Evolutionary conservation across 2,329 filamentous ascomycete species (phyloP), one percentile per base, ranked within the genome.

Genomic region (Aspergillus melleus): DNA sequence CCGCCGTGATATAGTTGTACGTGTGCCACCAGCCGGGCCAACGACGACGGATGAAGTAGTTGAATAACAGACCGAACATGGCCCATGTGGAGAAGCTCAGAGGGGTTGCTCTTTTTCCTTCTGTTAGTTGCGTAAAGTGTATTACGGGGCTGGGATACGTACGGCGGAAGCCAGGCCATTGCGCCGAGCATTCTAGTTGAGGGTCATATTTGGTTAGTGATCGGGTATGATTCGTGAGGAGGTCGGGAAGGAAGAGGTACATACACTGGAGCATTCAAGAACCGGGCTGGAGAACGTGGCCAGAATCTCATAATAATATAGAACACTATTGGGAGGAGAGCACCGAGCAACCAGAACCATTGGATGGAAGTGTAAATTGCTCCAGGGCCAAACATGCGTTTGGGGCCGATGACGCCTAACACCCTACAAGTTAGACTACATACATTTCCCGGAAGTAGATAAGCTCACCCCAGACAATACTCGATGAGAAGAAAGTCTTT

Each of bases 1-100:
- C 89, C 20, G 88, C 90, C 0, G 88, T 86, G 69, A 91, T 82
- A 72, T 91, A 92, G 77, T 91, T 91, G 78, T 90, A 91, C 72
- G 88, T 86, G 72, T 88, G 79, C 89, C 89, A 91, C 89, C 89
- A 91, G 39, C 87, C 88, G 4, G 81, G 84, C 75, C 83, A 88
- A 62, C 84, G 82, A 58, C 86, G 81, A 71, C 85, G 84, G 71
- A 91, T 84, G 66, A 81, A 85, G 66, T 83, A 88, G 75, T 91
- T 90, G 79, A 91, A 91, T 32, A 88, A 64, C 51, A 84, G 82
- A 9, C 89, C 89, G 6, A 89, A 85, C 26, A 86, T 71, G 4
- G 85, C 88, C 89, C 89, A 91, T 68, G 84, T 84, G 49, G 90
- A 83, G 49, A 90, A 92, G 64, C 86, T 90, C 64, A 89, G 85